phyloP scores from a whole-genome alignment of 768 basidiomycete species.

The Phlegmacium glaucopus region DNA sequence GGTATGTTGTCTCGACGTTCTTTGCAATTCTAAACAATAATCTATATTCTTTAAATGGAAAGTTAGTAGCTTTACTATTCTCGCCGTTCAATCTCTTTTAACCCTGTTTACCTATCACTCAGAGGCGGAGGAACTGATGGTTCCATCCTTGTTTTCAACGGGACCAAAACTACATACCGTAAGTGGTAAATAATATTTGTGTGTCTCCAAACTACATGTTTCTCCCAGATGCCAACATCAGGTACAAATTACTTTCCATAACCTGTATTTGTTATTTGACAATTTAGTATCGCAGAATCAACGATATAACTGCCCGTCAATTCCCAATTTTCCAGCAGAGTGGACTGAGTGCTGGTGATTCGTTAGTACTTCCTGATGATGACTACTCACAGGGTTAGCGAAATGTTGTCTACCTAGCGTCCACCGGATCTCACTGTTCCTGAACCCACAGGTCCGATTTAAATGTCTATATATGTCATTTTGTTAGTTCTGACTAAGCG shows the following conservation, averaged over 20 bases:
- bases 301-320: too few species aligned
- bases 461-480: not conserved
- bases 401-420: too few species aligned
- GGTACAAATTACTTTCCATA: conserved; percentile 7
- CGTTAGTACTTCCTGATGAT: too few species aligned
- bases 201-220: not conserved
- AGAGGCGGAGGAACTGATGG: too few species aligned
- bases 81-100: not conserved
- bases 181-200: not conserved
- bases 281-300: conserved; percentile 1
- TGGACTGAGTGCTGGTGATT: too few species aligned
- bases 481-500: conserved; percentile 3
- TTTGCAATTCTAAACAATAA: not conserved
- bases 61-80: not conserved
- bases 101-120: conserved; percentile 11
- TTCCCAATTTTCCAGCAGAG: too few species aligned
- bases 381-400: too few species aligned
- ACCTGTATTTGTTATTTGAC: not conserved
- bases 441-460: conserved; percentile 9
- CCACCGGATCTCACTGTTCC: conserved; percentile 19
- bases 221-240: conserved; percentile 11
- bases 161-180: conserved; percentile 16
- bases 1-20: not conserved
- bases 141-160: too few species aligned
- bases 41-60: conserved; percentile 7